Evolutionary conservation across 169 alveolate genomes (phyloP).

Genomic region (Miamiensis avidus): DNA sequence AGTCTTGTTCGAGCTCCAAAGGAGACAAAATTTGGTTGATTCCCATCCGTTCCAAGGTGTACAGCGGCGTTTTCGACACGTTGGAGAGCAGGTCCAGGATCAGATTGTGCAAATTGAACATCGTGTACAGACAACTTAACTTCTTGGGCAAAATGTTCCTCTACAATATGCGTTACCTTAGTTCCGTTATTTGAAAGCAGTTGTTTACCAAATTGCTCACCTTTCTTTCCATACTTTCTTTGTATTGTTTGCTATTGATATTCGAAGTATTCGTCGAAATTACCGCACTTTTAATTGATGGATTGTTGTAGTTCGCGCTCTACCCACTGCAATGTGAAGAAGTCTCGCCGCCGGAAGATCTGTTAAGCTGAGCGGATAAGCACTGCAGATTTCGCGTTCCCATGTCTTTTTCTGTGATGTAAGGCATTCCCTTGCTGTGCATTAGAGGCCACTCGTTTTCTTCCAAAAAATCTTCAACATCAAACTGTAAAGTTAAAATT

Average conservation of each 20-base stretch:
- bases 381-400: too few relatives aligned
- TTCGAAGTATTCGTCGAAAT: background rate
- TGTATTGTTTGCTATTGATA: background rate
- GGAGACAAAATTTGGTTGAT: too few relatives aligned
- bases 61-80: background rate
- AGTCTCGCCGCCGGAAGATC: too few relatives aligned
- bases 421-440: background rate
- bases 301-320: too few relatives aligned
- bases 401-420: background rate
- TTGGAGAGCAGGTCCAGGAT: background rate
- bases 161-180: background rate
- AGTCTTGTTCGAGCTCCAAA: background rate
- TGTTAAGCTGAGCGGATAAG: too few relatives aligned
- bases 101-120: background rate
- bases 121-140: background rate
- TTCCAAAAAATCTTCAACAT: background rate
- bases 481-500: background rate
- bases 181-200: background rate
- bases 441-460: background rate
- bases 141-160: background rate
- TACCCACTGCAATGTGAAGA: too few relatives aligned
- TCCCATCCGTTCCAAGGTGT: background rate
- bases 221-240: background rate
- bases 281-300: too few relatives aligned
- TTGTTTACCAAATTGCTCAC: too few relatives aligned